Conservation (phyloP, 208 protist species). For the Leishmania arabica region DNA sequence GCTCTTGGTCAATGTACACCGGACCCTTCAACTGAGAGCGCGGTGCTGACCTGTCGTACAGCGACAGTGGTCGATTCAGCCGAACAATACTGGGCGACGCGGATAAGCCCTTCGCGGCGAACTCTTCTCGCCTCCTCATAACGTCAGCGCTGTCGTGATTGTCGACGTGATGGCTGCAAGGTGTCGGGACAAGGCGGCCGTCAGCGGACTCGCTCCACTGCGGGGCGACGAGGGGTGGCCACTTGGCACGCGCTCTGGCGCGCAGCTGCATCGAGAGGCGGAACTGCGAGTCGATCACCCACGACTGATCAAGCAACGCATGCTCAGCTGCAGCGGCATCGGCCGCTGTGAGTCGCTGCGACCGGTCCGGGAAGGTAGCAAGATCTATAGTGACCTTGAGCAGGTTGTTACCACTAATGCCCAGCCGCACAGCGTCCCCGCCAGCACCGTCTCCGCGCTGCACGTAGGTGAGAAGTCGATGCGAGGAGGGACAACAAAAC, state of each 20-base stretch:
- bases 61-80: neutral
- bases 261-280: conserved; percentile 14
- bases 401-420: neutral
- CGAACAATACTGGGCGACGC: conserved; percentile 11
- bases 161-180: neutral
- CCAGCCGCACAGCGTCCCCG: conserved; percentile 19
- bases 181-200: neutral
- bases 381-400: conserved; percentile 22
- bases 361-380: neutral
- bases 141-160: neutral
- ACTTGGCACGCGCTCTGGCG: conserved; percentile 5
- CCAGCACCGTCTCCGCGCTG: conserved; percentile 7
- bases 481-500: neutral
- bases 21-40: conserved; percentile 21
- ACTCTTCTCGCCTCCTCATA: conserved; percentile 3
- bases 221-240: conserved; percentile 6
- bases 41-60: conserved; percentile 19
- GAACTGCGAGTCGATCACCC: conserved; percentile 19
- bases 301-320: conserved; percentile 15
- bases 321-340: conserved; percentile 1
- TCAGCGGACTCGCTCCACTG: conserved; percentile 5
- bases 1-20: conserved; percentile 21
- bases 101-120: conserved; percentile 2
- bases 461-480: neutral
- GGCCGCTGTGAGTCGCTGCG: neutral